Percentiles rank a stretch among this genome's conserved stretches.
phyloP scores from a whole-genome alignment of 495 filamentous ascomycete species.

The Entonaema liquescens region DNA sequence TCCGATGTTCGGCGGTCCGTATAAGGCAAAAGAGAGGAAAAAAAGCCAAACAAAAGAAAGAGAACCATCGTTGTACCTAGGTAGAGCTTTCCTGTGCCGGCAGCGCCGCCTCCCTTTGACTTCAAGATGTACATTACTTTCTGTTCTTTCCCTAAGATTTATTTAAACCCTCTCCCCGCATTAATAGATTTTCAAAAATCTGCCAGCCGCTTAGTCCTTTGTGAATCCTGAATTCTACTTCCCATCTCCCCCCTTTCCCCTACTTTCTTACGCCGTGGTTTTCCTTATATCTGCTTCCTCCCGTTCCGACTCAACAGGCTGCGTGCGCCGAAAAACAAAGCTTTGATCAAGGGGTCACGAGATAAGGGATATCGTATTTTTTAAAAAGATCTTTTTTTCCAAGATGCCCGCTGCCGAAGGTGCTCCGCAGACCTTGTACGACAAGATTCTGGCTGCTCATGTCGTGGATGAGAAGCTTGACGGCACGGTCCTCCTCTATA shows the following conservation, averaged over 20 bases:
- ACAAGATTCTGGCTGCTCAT: constrained; percentile 95
- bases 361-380: constrained; percentile 13
- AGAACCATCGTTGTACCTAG: constrained; percentile 12
- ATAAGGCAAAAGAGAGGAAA: constrained; percentile 14
- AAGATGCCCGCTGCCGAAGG: constrained; percentile 83
- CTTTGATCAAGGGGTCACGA: constrained; percentile 7
- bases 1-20: constrained; percentile 37
- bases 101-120: constrained; percentile 21
- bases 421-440: constrained; percentile 89
- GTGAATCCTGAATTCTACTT: neutral
- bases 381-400: constrained; percentile 15
- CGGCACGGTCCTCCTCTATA: constrained; percentile 92
- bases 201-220: constrained; percentile 9
- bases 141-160: constrained; percentile 7
- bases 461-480: constrained; percentile 93
- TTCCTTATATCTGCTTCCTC: neutral
- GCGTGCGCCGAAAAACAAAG: constrained; percentile 9
- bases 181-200: constrained; percentile 20
- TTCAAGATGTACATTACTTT: constrained; percentile 17
- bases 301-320: neutral
- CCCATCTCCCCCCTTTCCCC: neutral
- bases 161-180: constrained; percentile 41
- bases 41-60: constrained; percentile 12
- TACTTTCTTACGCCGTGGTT: neutral
- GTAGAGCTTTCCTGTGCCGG: constrained; percentile 32